Conservation (phyloP, 176 grass and related monocot species). For the Calamus simplicifolius region DNA sequence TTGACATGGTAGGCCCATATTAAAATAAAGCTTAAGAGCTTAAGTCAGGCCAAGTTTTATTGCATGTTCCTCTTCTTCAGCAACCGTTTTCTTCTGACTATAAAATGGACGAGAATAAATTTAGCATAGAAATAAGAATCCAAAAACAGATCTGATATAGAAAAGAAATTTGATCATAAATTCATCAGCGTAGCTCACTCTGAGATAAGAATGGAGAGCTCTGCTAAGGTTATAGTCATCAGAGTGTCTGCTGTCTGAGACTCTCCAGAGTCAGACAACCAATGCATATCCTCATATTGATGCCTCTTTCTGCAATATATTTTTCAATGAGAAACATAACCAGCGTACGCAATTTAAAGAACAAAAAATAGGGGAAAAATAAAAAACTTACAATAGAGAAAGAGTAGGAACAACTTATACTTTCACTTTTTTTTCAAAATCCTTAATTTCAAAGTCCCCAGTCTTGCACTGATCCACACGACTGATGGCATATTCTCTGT, state of each 20-base stretch:
- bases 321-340: conserved; percentile 12
- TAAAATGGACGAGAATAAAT: conserved; percentile 33
- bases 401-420: no score
- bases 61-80: conserved; percentile 48
- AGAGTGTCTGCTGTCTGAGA: conserved; percentile 64
- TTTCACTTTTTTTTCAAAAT: conserved; percentile 1
- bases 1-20: no score
- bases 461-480: conserved; percentile 77
- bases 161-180: conserved; percentile 15
- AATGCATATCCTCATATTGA: conserved; percentile 79
- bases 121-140: conserved; percentile 24
- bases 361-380: background rate
- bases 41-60: conserved; percentile 63
- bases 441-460: conserved; percentile 80
- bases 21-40: no score
- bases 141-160: background rate
- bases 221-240: conserved; percentile 83
- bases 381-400: background rate
- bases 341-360: background rate
- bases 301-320: conserved; percentile 66
- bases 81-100: conserved; percentile 84
- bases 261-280: conserved; percentile 66
- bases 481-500: conserved; percentile 67
- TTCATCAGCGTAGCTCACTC: conserved; percentile 36
- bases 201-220: conserved; percentile 62